These are phyloP conservation scores for Aegilops longissima DNA, from an alignment of 176 grass and related monocot species.

Conservation along the genomic window DNA sequence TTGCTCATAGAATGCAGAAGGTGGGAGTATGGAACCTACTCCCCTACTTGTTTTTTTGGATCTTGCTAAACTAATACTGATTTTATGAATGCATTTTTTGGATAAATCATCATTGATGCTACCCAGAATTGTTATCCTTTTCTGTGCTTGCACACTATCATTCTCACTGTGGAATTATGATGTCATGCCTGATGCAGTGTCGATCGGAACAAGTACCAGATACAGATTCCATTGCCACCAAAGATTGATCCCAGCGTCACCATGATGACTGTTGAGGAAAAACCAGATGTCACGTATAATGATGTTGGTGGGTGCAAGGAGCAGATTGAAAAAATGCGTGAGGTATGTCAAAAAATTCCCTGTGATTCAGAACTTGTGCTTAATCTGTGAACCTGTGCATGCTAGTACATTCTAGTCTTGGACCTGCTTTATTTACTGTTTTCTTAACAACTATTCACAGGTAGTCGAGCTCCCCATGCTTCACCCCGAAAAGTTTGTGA, in stretches of 20 bases:
- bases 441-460: constrained; percentile 29
- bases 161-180: background rate
- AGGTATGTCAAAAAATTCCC: constrained; percentile 39
- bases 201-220: constrained; percentile 93
- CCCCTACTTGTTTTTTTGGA: background rate
- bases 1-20: background rate
- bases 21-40: background rate
- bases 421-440: background rate
- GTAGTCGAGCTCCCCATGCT: constrained; percentile 97
- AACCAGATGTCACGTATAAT: constrained; percentile 95
- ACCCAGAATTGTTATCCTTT: background rate
- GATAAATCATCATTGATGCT: background rate
- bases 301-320: constrained; percentile 95
- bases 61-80: background rate
- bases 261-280: constrained; percentile 99
- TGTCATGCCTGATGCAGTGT: constrained; percentile 57
- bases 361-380: background rate
- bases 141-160: background rate
- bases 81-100: background rate
- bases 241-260: constrained; percentile 97
- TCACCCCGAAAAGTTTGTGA: constrained; percentile 97
- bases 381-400: background rate
- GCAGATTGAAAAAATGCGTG: constrained; percentile 97
- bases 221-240: constrained; percentile 85
- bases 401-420: background rate